phyloP scores from a whole-genome alignment of 2,329 filamentous ascomycete species.

The Verticillium isaacii region DNA sequence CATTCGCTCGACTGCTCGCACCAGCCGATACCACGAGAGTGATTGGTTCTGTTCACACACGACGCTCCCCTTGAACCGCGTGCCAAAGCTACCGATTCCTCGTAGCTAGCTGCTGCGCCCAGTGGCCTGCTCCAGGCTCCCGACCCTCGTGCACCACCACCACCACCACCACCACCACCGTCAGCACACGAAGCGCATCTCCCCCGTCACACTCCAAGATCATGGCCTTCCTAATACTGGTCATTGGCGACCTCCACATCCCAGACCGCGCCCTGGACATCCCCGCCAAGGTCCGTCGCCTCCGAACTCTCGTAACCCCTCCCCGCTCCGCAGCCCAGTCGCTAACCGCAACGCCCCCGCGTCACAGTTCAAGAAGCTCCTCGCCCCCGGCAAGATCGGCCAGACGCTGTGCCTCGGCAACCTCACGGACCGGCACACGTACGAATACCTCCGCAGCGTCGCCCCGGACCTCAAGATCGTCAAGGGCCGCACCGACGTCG shows the following conservation, averaged over 20 bases:
- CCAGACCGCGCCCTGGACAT: slow-evolving; percentile 89
- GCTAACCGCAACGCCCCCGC: slow-evolving; percentile 2
- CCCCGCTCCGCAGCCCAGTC: slow-evolving; percentile 7
- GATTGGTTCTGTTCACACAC: neutral
- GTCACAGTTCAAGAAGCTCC: slow-evolving; percentile 74
- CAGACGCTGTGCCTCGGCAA: slow-evolving; percentile 79
- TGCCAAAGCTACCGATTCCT: neutral
- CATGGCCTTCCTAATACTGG: slow-evolving; percentile 85
- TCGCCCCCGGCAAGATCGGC: slow-evolving; percentile 77
- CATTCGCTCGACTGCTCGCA: neutral
- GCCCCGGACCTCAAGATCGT: slow-evolving; percentile 69
- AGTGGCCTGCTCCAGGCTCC: neutral
- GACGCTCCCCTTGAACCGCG: neutral
- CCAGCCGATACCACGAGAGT: neutral
- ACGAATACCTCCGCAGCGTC: slow-evolving; percentile 73
- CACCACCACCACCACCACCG: neutral
- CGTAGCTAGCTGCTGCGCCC: neutral
- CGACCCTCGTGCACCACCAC: neutral
- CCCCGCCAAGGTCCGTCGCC: slow-evolving; percentile 67
- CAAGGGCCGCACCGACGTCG: slow-evolving; percentile 62
- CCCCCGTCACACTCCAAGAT: slow-evolving; percentile 27
- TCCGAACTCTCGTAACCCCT: neutral
- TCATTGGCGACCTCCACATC: slow-evolving; percentile 91
- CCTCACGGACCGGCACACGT: slow-evolving; percentile 73
- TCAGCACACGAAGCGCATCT: neutral